Evolutionary conservation across 495 filamentous ascomycete genomes (phyloP).

Genomic region (Penicillium longicatenatum): DNA sequence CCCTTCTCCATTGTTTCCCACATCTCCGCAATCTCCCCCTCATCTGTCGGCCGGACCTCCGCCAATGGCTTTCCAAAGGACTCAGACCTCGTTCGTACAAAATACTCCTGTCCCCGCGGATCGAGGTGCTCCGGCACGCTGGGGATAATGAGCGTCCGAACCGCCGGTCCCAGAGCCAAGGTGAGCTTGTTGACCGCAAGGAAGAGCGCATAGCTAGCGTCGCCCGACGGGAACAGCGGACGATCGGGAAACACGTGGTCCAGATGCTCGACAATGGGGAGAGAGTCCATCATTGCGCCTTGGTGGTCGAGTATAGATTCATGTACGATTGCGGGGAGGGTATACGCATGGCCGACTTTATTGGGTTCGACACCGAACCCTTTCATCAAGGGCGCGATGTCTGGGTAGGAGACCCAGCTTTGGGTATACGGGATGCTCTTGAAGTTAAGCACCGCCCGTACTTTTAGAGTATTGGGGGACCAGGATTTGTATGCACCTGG

Average conservation of each 20-base stretch:
- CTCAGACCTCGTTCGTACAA: slow-evolving; percentile 30
- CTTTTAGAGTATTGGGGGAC: slow-evolving; percentile 44
- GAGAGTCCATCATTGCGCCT: slow-evolving; percentile 41
- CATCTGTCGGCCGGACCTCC: slow-evolving; percentile 29
- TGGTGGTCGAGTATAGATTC: slow-evolving; percentile 27
- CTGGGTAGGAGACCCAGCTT: slow-evolving; percentile 45
- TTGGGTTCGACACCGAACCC: slow-evolving; percentile 28
- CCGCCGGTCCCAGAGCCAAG: background rate
- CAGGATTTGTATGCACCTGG: slow-evolving; percentile 38
- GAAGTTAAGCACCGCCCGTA: slow-evolving; percentile 42
- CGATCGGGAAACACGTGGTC: slow-evolving; percentile 36
- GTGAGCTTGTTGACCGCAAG: slow-evolving; percentile 50
- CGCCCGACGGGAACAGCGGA: slow-evolving; percentile 36
- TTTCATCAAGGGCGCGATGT: slow-evolving; percentile 38
- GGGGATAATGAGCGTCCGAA: slow-evolving; percentile 21
- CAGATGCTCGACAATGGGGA: slow-evolving; percentile 39
- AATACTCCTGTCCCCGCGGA: slow-evolving; percentile 33
- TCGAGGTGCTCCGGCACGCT: slow-evolving; percentile 29
- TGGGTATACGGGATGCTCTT: slow-evolving; percentile 45
- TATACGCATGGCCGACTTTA: slow-evolving; percentile 27
- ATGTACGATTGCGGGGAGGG: slow-evolving; percentile 43
- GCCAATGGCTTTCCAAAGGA: slow-evolving; percentile 34
- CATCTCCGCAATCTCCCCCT: slow-evolving; percentile 14
- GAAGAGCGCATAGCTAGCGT: slow-evolving; percentile 31
- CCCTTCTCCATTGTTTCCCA: slow-evolving; percentile 23